phyloP scores from a whole-genome alignment of 163 green algal genomes.

The Volvox carteri region DNA sequence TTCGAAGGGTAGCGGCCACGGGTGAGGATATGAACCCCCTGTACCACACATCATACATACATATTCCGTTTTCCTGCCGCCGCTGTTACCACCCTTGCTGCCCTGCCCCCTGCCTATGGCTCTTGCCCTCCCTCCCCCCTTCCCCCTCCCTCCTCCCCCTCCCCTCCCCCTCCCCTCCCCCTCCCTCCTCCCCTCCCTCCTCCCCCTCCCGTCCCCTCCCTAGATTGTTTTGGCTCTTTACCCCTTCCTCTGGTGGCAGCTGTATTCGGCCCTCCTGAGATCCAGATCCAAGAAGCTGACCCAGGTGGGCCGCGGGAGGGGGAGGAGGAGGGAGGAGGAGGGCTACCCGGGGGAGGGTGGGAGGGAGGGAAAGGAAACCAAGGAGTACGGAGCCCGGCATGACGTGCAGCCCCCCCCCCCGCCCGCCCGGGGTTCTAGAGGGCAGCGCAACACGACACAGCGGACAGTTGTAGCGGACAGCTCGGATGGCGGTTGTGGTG shows the following conservation, averaged over 20 bases:
- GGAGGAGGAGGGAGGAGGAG: too few relatives aligned
- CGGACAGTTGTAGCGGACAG: too few relatives aligned
- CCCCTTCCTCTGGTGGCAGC: constrained; percentile 81
- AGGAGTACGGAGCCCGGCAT: too few relatives aligned
- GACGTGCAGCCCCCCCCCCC: too few relatives aligned
- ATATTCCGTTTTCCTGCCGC: not conserved
- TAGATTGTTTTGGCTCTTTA: constrained; percentile 82
- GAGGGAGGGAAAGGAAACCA: too few relatives aligned
- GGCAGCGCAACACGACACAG: too few relatives aligned
- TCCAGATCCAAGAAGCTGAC: constrained; percentile 83
- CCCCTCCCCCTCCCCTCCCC: not conserved
- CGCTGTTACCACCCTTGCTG: not conserved
- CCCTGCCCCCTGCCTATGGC: not conserved
- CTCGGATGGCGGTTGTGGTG: too few relatives aligned
- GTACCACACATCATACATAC: not conserved
- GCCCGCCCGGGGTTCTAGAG: too few relatives aligned
- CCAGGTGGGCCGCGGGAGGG: too few relatives aligned
- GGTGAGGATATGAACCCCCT: not conserved
- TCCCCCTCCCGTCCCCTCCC: not conserved
- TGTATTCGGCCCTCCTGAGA: constrained; percentile 81
- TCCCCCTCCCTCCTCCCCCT: not conserved
- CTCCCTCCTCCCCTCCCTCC: not conserved
- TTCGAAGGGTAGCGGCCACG: too few relatives aligned
- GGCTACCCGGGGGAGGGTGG: too few relatives aligned
- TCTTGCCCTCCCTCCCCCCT: not conserved